These are phyloP conservation scores for Holtermannia corniformis DNA, from an alignment of 768 basidiomycete species.

Conservation along the genomic window DNA sequence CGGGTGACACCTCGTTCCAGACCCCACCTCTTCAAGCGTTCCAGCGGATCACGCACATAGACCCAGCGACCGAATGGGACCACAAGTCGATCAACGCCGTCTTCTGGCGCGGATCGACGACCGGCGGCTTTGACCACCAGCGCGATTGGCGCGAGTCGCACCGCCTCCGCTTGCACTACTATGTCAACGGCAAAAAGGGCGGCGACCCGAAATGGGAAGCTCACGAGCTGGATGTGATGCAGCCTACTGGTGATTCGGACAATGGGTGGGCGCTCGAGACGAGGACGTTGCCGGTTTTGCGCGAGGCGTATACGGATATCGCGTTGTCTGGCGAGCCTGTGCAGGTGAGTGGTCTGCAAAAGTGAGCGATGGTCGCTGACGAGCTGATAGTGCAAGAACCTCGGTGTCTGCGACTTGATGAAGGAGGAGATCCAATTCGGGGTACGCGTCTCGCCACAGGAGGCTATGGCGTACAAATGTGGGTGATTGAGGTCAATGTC, in stretches of 20 bases:
- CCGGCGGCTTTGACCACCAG: constrained; percentile 42
- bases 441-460: constrained; percentile 43
- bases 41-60: constrained; percentile 26
- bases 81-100: constrained; percentile 42
- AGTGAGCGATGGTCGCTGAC: neutral
- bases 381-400: constrained; percentile 41
- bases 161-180: constrained; percentile 42
- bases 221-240: constrained; percentile 32
- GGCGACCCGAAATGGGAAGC: constrained; percentile 39
- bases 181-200: constrained; percentile 40
- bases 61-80: constrained; percentile 38
- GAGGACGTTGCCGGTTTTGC: constrained; percentile 40
- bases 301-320: constrained; percentile 55
- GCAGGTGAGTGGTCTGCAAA: constrained; percentile 18
- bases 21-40: constrained; percentile 37
- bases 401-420: constrained; percentile 46
- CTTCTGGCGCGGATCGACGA: constrained; percentile 45
- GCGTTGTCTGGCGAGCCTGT: constrained; percentile 49
- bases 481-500: constrained; percentile 7
- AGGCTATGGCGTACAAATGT: constrained; percentile 56
- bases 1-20: constrained; percentile 33
- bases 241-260: constrained; percentile 35
- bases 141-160: constrained; percentile 43
- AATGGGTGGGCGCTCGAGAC: constrained; percentile 22
- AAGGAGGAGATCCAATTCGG: constrained; percentile 49